Evolutionary conservation across 495 filamentous ascomycete species (phyloP).

Genomic region (Aspergillus diversus): DNA sequence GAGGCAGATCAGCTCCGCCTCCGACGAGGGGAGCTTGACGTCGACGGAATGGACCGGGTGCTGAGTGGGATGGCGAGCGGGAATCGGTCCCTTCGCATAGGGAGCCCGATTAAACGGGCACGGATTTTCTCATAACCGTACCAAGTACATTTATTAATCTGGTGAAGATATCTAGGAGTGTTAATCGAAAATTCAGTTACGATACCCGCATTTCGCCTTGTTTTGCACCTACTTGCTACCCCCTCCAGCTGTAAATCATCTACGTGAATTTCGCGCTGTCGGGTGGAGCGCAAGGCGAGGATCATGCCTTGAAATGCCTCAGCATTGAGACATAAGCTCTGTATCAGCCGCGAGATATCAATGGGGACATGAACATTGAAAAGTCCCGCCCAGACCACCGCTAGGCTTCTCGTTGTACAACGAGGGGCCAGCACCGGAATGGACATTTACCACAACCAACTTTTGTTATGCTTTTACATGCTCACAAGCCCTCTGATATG

Average conservation of each 20-base stretch:
- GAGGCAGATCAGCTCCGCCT: slow-evolving; percentile 51
- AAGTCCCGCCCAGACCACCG: slow-evolving; percentile 18
- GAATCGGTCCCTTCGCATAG: slow-evolving; percentile 37
- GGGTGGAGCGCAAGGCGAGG: slow-evolving; percentile 63
- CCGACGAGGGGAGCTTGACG: slow-evolving; percentile 50
- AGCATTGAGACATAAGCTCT: slow-evolving; percentile 53
- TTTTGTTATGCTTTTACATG: neutral
- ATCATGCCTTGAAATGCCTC: slow-evolving; percentile 57
- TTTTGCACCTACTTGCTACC: slow-evolving; percentile 2
- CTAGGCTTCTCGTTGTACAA: neutral
- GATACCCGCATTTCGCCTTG: slow-evolving; percentile 36
- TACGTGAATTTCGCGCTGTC: slow-evolving; percentile 45
- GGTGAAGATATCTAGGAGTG: neutral
- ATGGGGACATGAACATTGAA: slow-evolving; percentile 21
- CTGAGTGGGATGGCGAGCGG: slow-evolving; percentile 49
- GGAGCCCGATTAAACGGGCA: slow-evolving; percentile 46
- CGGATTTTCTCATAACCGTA: slow-evolving; percentile 42
- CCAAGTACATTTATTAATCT: neutral
- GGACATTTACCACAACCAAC: slow-evolving; percentile 11
- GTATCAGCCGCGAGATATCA: slow-evolving; percentile 63
- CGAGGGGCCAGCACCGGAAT: slow-evolving; percentile 14
- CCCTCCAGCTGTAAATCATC: slow-evolving; percentile 5
- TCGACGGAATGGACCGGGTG: slow-evolving; percentile 56
- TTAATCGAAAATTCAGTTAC: slow-evolving; percentile 21
- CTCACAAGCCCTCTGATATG: neutral